Evolutionary conservation across 495 filamentous ascomycete species (phyloP).

Genomic region (Diplogelasinospora grovesii): DNA sequence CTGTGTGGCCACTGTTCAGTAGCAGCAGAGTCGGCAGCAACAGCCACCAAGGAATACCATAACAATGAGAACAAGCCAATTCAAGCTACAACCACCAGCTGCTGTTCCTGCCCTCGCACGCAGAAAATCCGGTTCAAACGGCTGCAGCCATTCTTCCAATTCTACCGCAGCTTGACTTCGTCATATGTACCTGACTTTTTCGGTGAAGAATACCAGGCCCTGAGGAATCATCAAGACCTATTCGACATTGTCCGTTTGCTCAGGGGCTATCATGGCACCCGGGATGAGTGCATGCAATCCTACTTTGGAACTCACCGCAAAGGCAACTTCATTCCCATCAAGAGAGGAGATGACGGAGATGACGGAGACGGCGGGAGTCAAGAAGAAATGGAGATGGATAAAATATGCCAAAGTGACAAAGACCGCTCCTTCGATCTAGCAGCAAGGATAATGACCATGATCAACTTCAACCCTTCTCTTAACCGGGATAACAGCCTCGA

Average conservation of each 20-base stretch:
- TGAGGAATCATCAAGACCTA: constrained; percentile 23
- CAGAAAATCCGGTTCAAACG: constrained; percentile 6
- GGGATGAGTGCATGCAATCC: not conserved
- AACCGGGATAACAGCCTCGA: not conserved
- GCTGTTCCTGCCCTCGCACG: constrained; percentile 15
- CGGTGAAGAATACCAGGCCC: constrained; percentile 11
- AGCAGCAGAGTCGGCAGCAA: not conserved
- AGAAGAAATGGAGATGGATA: not conserved
- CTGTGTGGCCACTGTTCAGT: constrained; percentile 17
- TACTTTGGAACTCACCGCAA: constrained; percentile 3
- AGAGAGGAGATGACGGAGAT: too few species aligned
- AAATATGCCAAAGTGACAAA: constrained; percentile 3
- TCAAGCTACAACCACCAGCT: too few species aligned
- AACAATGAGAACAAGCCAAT: too few species aligned
- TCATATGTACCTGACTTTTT: constrained; percentile 24
- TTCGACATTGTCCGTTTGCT: constrained; percentile 19
- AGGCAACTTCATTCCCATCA: too few species aligned
- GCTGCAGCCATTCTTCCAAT: constrained; percentile 26
- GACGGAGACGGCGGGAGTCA: not conserved
- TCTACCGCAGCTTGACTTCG: constrained; percentile 19
- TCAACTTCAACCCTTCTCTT: constrained; percentile 11
- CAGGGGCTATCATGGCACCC: constrained; percentile 9
- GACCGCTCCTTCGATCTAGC: constrained; percentile 25
- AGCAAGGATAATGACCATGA: constrained; percentile 27
- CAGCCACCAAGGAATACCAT: too few species aligned